Conservation (phyloP, 2,329 filamentous ascomycete genomes). For the Phaeophleospora eucalypticola region DNA sequence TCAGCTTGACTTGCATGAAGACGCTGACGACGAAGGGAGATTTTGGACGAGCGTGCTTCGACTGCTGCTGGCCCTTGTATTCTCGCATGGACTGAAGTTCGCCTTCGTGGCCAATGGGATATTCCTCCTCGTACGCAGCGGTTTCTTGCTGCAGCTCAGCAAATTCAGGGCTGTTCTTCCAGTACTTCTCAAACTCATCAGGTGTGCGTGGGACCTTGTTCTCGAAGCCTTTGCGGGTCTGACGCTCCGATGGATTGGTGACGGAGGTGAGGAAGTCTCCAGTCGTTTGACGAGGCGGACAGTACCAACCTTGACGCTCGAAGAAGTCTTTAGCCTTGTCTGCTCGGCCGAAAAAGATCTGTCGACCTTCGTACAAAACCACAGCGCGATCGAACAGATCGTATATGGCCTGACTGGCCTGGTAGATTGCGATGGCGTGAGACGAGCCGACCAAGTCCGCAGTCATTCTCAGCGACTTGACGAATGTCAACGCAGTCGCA, state of each 20-base stretch:
- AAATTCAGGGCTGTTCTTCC: conserved; percentile 47
- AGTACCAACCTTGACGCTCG: conserved; percentile 63
- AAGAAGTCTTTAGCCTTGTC: conserved; percentile 61
- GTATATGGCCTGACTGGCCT: conserved; percentile 50
- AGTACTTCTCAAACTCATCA: conserved; percentile 61
- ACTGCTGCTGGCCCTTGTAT: conserved; percentile 50
- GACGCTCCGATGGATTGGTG: conserved; percentile 61
- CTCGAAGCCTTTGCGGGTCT: conserved; percentile 55
- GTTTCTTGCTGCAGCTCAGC: conserved; percentile 47
- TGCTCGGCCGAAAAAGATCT: conserved; percentile 71
- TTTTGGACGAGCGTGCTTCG: conserved; percentile 50
- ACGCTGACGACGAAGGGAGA: conserved; percentile 58
- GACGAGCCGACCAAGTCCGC: conserved; percentile 49
- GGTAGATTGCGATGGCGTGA: conserved; percentile 57
- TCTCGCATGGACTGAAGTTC: conserved; percentile 44
- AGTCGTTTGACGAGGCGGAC: conserved; percentile 62
- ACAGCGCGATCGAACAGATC: conserved; percentile 70
- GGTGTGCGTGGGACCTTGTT: conserved; percentile 61
- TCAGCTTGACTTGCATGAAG: conserved; percentile 51
- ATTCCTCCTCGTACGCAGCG: conserved; percentile 46
- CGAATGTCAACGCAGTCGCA: conserved; percentile 57
- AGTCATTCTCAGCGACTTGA: conserved; percentile 48
- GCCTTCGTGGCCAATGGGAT: conserved; percentile 41
- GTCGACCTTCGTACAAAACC: conserved; percentile 70
- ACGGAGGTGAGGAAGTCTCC: conserved; percentile 67